These are phyloP conservation scores for Yamadazyma taylorii DNA, from an alignment of 1,139 yeast genomes.

Conservation along the genomic window DNA sequence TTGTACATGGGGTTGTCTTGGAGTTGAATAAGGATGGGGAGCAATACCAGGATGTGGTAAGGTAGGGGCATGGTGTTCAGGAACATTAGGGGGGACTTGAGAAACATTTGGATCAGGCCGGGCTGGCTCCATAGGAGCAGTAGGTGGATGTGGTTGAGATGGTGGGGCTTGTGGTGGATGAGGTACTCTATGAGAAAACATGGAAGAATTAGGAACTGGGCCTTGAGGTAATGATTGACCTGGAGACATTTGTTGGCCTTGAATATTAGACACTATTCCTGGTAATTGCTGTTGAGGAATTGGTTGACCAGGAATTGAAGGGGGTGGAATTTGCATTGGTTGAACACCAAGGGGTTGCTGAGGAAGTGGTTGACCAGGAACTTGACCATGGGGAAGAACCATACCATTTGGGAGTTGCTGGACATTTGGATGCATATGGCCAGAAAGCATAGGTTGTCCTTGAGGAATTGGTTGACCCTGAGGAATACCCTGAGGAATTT, in stretches of 20 bases:
- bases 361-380: background rate
- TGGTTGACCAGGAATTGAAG: background rate
- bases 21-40: background rate
- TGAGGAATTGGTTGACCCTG: slow-evolving; percentile 1
- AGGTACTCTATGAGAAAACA: too few relatives aligned
- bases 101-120: too few relatives aligned
- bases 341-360: background rate
- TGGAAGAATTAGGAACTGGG: slow-evolving; percentile 3
- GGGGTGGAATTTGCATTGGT: background rate
- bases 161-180: too few relatives aligned
- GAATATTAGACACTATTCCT: too few relatives aligned
- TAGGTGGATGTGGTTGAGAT: too few relatives aligned
- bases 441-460: slow-evolving; percentile 3
- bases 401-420: slow-evolving; percentile 2
- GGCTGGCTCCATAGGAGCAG: too few relatives aligned
- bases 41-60: background rate
- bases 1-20: background rate
- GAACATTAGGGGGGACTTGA: background rate
- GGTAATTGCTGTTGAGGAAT: background rate
- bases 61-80: background rate
- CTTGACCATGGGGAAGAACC: background rate
- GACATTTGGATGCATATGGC: slow-evolving; percentile 2
- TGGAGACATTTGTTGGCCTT: background rate
- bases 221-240: slow-evolving; percentile 6
- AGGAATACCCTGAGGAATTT: slow-evolving; percentile 1